Conservation (phyloP, 352 stramenopile genomes). For the Phytopythium sindhum region DNA sequence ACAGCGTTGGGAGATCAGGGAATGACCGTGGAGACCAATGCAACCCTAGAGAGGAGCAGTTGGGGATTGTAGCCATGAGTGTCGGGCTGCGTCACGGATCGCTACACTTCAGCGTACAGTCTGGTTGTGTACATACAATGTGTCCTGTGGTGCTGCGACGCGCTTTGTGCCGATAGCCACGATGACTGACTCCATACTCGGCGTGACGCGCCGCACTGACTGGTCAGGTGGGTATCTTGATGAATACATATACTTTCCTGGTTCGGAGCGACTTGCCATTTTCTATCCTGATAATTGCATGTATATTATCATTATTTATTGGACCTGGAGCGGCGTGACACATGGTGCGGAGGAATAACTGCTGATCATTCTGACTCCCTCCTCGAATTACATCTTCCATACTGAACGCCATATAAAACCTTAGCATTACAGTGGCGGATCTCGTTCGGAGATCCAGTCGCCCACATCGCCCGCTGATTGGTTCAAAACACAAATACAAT, state of each 20-base stretch:
- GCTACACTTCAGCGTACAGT: not conserved
- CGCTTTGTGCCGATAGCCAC: not conserved
- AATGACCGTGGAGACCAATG: no score
- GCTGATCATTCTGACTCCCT: not conserved
- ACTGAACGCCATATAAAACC: not conserved
- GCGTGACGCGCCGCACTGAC: not conserved
- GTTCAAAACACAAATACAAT: not conserved
- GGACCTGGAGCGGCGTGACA: not conserved
- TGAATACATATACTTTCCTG: not conserved
- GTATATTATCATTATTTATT: not conserved
- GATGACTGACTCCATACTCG: not conserved
- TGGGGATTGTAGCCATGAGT: not conserved
- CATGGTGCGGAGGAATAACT: not conserved
- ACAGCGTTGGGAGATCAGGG: no score
- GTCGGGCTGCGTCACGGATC: not conserved
- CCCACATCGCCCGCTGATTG: not conserved
- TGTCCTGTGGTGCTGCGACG: not conserved
- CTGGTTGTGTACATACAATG: not conserved
- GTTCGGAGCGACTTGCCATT: not conserved
- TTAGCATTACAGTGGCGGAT: no score
- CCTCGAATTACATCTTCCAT: not conserved
- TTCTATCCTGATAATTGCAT: not conserved
- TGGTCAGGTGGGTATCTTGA: not conserved
- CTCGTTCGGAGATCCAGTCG: not conserved
- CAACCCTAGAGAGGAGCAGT: no score